Evolutionary conservation across 306 rosid genomes (phyloP), one percentile per base, ranked within the genome.

Genomic region (Datisca glomerata): DNA sequence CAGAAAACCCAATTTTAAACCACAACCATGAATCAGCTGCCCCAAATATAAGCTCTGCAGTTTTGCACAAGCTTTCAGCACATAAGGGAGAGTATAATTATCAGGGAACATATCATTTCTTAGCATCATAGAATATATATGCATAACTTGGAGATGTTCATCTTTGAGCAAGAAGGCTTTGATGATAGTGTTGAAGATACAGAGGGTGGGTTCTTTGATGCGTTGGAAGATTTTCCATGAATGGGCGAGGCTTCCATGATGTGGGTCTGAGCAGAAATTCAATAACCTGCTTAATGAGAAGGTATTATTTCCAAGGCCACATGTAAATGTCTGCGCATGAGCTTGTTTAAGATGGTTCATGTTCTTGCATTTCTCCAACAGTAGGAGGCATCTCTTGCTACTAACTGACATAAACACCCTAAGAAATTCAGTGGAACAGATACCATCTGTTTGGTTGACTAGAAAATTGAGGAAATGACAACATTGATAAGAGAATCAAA

Each of bases 301-400:
- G 63, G 43, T 47, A 29, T 56, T 76, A 24, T 17, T 46, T 34
- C 48, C 56, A 21, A 72, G 86, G 4, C 85, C 86, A 41, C 52
- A 41, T 13, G 73, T 76, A 63, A 76, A 27, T 3, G 71, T 47
- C 59, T 64, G 78, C 3, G 81, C 81, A 58, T 85, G 87, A 13
- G 78, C 85, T 65, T 74, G 93, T 42, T 61, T 71, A 19, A 85
- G 57, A 12, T 81, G 83, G n/a, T 60, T 61, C 78, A 72, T 52
- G 67, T 53, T 75, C 61, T 60, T 72, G 74, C 96, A 81, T 28
- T 72, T 78, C 46, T 68, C 80, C 25, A 76, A 47, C 2, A 70
- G 55, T 18, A 31, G 5, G 22, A 81, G 66, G 22, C 93, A 75
- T 68, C 85, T 77, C 45, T 41, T 72, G 47, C 41, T 65, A 55